Conservation (phyloP, 139 green algal species). For the Astrephomene gubernaculifera region DNA sequence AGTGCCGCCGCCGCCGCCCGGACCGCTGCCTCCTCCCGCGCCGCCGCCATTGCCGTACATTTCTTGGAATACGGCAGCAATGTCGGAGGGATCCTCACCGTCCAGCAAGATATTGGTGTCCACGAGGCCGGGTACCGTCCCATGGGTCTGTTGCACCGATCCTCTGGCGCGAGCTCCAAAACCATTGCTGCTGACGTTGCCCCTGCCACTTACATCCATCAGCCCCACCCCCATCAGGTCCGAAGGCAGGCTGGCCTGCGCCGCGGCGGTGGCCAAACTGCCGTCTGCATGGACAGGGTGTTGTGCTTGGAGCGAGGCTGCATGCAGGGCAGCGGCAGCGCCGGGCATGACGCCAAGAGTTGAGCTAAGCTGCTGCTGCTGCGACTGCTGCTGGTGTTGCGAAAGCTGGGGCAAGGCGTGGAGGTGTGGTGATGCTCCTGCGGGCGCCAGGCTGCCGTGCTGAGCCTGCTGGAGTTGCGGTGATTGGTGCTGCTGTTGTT, state of each 20-base stretch:
- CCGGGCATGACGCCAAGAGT: not conserved
- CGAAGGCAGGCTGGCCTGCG: not conserved
- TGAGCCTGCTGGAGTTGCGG: too few species aligned
- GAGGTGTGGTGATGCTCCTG: not conserved
- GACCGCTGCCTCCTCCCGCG: not conserved
- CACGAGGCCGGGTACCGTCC: not conserved
- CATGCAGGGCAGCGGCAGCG: not conserved
- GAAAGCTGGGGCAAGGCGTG: not conserved
- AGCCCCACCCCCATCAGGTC: not conserved
- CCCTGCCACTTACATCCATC: too few species aligned
- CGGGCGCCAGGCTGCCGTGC: too few species aligned
- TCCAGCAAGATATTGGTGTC: constrained; percentile 11
- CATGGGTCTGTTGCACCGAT: not conserved
- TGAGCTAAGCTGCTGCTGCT: not conserved
- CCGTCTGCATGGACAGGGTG: not conserved
- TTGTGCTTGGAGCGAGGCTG: not conserved
- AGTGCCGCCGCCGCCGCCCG: too few species aligned
- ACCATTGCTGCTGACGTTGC: too few species aligned
- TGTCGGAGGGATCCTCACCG: not conserved
- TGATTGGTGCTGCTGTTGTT: not conserved
- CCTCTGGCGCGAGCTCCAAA: not conserved
- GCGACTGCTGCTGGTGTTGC: not conserved
- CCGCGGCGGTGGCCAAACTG: not conserved
- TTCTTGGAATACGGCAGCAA: constrained; percentile 25
- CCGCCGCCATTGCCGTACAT: not conserved